A percentile compares a stretch with the other conserved stretches of the same genome.
Evolutionary conservation across 1,139 yeast species (phyloP).

Genomic region (Chernovozyma aurita): DNA sequence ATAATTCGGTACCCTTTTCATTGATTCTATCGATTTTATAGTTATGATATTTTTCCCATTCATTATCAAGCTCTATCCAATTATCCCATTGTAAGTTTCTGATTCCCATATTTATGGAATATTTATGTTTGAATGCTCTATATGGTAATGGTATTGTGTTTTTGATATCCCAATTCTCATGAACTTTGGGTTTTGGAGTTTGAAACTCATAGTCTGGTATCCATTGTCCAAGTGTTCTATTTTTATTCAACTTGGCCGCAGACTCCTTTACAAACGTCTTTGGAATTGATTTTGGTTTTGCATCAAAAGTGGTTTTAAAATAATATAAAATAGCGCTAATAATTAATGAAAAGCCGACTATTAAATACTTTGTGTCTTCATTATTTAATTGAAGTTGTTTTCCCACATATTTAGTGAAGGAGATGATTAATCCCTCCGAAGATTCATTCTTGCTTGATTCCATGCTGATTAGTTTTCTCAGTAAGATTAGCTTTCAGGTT

Average conservation of each 20-base stretch:
- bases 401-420: neutral
- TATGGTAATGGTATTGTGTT: constrained; percentile 55
- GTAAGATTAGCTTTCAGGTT: too few species aligned
- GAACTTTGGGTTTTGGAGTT: constrained; percentile 47
- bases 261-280: neutral
- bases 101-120: constrained; percentile 60
- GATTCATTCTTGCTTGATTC: neutral
- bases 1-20: constrained; percentile 43
- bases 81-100: constrained; percentile 52
- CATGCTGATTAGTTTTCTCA: neutral
- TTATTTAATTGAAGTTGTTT: neutral
- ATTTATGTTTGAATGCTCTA: constrained; percentile 58
- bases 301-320: neutral
- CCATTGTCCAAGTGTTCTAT: constrained; percentile 45
- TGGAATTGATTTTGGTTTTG: neutral
- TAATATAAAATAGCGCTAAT: neutral
- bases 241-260: constrained; percentile 23
- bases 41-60: constrained; percentile 53
- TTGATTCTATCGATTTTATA: constrained; percentile 46
- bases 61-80: constrained; percentile 66
- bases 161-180: constrained; percentile 45
- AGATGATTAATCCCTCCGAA: neutral
- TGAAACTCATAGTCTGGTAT: constrained; percentile 41
- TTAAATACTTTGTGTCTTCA: neutral
- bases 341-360: neutral